These are phyloP conservation scores for Echinosophora koreensis DNA, from an alignment of 306 rosid species.

Conservation along the genomic window DNA sequence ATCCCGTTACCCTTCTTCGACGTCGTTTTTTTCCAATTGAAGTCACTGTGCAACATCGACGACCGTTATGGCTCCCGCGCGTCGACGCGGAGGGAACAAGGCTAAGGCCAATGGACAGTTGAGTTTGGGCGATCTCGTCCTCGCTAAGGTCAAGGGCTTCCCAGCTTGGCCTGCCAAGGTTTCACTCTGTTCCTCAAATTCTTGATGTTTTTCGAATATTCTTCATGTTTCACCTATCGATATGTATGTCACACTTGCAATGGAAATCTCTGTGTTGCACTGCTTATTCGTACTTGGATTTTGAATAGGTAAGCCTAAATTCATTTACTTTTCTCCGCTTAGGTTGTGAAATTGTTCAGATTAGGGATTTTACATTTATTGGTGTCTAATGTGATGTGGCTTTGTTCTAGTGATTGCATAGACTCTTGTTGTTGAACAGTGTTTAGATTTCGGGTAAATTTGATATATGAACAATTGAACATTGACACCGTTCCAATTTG, in stretches of 20 bases:
- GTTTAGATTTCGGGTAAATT: neutral
- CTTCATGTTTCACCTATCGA: neutral
- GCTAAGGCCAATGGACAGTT: slow-evolving; percentile 71
- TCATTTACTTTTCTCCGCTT: neutral
- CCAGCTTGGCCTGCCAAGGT: slow-evolving; percentile 99
- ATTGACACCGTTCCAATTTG: neutral
- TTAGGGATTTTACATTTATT: slow-evolving; percentile 30
- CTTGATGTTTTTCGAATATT: slow-evolving; percentile 17
- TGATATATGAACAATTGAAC: neutral
- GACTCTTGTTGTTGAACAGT: neutral
- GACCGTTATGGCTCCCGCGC: slow-evolving; percentile 87
- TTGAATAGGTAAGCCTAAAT: neutral
- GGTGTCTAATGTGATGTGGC: neutral
- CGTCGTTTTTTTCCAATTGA: slow-evolving; percentile 39
- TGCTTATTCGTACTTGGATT: slow-evolving; percentile 12
- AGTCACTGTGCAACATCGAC: slow-evolving; percentile 48
- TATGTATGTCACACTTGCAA: neutral
- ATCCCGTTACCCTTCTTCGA: slow-evolving; percentile 35
- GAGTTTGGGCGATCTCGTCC: slow-evolving; percentile 95
- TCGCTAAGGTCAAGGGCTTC: slow-evolving; percentile 98
- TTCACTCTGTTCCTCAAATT: slow-evolving; percentile 24
- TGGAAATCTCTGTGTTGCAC: neutral
- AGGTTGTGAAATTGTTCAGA: slow-evolving; percentile 14
- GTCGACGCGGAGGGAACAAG: slow-evolving; percentile 93
- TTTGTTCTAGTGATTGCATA: neutral